Evolutionary conservation across 768 basidiomycete genomes (phyloP).

Genomic region (Hemileccinum rubropunctum): DNA sequence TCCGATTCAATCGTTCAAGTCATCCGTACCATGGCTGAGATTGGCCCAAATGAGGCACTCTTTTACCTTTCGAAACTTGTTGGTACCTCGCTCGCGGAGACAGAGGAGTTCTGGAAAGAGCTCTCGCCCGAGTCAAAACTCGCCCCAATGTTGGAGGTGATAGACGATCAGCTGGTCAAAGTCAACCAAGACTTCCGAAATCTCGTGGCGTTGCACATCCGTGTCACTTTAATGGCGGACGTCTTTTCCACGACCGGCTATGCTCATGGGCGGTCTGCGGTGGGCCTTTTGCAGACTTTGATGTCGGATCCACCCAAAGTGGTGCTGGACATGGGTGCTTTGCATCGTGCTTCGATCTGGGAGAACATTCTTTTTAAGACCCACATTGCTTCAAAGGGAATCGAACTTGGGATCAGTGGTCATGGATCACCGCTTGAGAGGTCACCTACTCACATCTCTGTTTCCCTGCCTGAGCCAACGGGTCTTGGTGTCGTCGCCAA

Average conservation of each 20-base stretch:
- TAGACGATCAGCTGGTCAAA: conserved; percentile 45
- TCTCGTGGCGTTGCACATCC: conserved; percentile 73
- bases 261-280: conserved; percentile 74
- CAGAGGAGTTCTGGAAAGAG: conserved; percentile 66
- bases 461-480: conserved; percentile 40
- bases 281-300: conserved; percentile 70
- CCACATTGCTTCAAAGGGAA: conserved; percentile 52
- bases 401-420: conserved; percentile 45
- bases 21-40: conserved; percentile 86
- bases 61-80: conserved; percentile 68
- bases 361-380: conserved; percentile 80
- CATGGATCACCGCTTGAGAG: conserved; percentile 46
- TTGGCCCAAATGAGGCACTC: conserved; percentile 74
- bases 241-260: conserved; percentile 83
- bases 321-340: conserved; percentile 66
- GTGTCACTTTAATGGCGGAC: conserved; percentile 81
- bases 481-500: conserved; percentile 31
- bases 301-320: conserved; percentile 63
- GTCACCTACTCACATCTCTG: conserved; percentile 43
- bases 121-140: conserved; percentile 58
- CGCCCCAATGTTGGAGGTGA: conserved; percentile 53
- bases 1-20: conserved; percentile 88
- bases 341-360: conserved; percentile 84
- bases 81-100: conserved; percentile 64
- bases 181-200: conserved; percentile 67